Evolutionary conservation across 2,329 filamentous ascomycete species (phyloP).

Genomic region (Trichoderma harzianum): DNA sequence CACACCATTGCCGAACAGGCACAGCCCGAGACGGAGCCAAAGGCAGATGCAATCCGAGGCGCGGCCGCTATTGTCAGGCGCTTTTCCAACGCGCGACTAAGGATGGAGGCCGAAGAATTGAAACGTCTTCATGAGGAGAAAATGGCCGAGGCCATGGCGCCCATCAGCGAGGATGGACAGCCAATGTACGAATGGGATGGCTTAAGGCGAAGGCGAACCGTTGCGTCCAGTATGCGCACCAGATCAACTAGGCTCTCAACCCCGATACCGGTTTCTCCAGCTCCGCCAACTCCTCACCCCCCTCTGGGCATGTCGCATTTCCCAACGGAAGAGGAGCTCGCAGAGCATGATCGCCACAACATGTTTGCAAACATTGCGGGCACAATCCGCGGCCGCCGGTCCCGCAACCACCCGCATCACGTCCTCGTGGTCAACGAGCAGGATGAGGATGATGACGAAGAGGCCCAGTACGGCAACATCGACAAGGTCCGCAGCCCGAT

Average conservation of each 20-base stretch:
- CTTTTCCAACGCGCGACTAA: conserved; percentile 70
- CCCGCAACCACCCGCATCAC: conserved; percentile 26
- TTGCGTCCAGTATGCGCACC: conserved; percentile 35
- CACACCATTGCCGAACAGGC: conserved; percentile 93
- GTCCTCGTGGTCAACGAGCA: conserved; percentile 29
- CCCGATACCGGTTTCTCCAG: conserved; percentile 21
- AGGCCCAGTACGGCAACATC: conserved; percentile 28
- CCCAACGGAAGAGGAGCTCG: conserved; percentile 60
- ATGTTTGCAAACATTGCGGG: conserved; percentile 56
- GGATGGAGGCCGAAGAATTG: conserved; percentile 76
- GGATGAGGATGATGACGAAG: conserved; percentile 28
- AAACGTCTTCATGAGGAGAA: conserved; percentile 77
- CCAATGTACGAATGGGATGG: conserved; percentile 83
- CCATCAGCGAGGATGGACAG: conserved; percentile 73
- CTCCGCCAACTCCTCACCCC: conserved; percentile 30
- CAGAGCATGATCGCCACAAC: conserved; percentile 48
- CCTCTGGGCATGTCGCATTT: conserved; percentile 80
- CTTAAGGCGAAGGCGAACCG: conserved; percentile 67
- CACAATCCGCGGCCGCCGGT: conserved; percentile 42
- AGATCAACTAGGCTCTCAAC: conserved; percentile 29
- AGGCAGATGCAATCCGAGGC: conserved; percentile 92
- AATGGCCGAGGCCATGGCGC: conserved; percentile 63
- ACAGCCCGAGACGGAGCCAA: conserved; percentile 93
- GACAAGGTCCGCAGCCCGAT: conserved; percentile 51
- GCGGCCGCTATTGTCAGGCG: conserved; percentile 82